Base-by-base conservation (phyloP, 208 protist genomes). In the Acanthamoeba culbertsoni region DNA sequence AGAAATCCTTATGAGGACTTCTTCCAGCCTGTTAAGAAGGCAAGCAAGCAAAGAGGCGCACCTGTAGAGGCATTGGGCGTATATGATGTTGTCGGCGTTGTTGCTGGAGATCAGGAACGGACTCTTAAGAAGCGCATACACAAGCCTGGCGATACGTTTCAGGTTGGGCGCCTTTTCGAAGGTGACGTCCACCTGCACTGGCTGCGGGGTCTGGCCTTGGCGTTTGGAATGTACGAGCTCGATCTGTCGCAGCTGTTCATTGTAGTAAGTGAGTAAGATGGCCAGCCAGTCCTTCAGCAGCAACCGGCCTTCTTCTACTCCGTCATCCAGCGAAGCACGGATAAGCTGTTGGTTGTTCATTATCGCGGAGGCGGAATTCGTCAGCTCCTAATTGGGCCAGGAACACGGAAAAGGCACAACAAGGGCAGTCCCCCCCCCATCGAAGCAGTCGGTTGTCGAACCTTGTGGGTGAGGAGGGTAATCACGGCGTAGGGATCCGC, bases 401-500 rank as follows among this genome's bases (percentile, higher is more conserved):
- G n/a, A n/a, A n/a, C n/a, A n/a, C n/a, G n/a, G n/a, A n/a, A n/a
- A n/a, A n/a, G n/a, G n/a, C n/a, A n/a, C n/a, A n/a, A n/a, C n/a
- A n/a, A n/a, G n/a, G n/a, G n/a, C n/a, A n/a, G n/a, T n/a, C n/a
- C n/a, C n/a, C n/a, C n/a, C n/a, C n/a, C n/a, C n/a, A n/a, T n/a
- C n/a, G n/a, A n/a, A n/a, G n/a, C n/a, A n/a, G n/a, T n/a, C n/a
- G n/a, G 23, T n/a, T n/a, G n/a, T n/a, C n/a, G 42, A 4, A 92
- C 86, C 62, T 92, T 92, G 46, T 93, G 89, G 26, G 89, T 93
- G 63, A 93, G 89, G 45, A 93, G 42, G 16, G 26, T 43, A 20
- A 93, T 20, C 18, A 93, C 35, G 35, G 59, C 33, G 6, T 46
- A 45, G 31, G 89, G 45, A 33, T 84, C 59, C 14, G 89, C 65